Conservation (phyloP, 2,329 filamentous ascomycete species). For the Tolypocladium ovalisporum region DNA sequence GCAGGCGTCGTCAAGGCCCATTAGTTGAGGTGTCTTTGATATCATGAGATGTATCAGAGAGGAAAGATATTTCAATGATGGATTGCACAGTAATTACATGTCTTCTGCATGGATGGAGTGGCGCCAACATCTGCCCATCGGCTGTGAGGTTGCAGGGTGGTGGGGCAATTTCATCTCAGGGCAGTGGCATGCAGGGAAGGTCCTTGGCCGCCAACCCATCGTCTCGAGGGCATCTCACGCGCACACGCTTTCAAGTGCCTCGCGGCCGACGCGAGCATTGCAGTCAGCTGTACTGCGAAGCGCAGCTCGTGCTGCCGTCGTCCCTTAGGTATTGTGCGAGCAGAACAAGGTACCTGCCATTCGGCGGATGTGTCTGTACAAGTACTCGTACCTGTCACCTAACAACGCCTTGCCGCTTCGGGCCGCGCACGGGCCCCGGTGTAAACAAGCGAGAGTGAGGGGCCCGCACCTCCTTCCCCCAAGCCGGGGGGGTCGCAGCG, state of each 20-base stretch:
- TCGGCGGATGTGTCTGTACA: not conserved
- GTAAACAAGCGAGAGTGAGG: constrained; percentile 24
- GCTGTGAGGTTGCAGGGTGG: not conserved
- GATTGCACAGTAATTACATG: too few relatives aligned
- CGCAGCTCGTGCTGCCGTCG: not conserved
- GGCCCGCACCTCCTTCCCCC: constrained; percentile 11
- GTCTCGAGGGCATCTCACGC: not conserved
- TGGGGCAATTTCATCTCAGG: not conserved
- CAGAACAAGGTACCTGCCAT: too few relatives aligned
- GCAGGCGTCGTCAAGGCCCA: constrained; percentile 71
- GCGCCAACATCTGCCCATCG: not conserved
- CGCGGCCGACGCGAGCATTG: too few relatives aligned
- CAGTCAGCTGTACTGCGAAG: not conserved
- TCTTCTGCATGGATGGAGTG: not conserved
- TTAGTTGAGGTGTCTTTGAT: constrained; percentile 18
- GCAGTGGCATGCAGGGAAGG: not conserved
- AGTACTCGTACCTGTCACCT: too few relatives aligned
- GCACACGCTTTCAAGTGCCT: too few relatives aligned
- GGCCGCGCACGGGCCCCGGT: constrained; percentile 15
- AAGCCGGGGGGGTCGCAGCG: constrained; percentile 12
- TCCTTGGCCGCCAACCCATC: too few relatives aligned
- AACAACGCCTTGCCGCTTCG: constrained; percentile 15
- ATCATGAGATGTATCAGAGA: constrained; percentile 2
- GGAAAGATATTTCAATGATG: not conserved
- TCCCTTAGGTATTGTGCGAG: too few relatives aligned